phyloP scores from a whole-genome alignment of 179 eudicot species.

The Vitellaria paradoxa region DNA sequence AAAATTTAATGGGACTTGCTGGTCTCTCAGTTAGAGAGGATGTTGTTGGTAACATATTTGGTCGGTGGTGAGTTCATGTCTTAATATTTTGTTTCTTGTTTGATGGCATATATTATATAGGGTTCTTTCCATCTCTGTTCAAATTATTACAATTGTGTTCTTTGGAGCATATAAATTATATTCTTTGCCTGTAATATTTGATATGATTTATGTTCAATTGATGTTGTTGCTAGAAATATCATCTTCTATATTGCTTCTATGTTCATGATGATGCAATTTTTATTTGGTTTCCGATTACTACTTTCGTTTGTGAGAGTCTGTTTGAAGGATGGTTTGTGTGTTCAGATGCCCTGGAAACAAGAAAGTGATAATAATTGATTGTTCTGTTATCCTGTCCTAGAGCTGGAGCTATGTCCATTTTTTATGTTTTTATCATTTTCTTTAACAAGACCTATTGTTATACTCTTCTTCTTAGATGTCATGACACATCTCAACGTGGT shows the following conservation, averaged over 20 bases:
- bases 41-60: constrained; percentile 93
- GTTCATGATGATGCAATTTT: neutral
- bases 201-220: neutral
- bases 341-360: neutral
- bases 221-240: neutral
- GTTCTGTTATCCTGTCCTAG: neutral
- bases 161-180: neutral
- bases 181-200: neutral
- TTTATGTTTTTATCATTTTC: neutral
- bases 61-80: constrained; percentile 74
- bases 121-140: neutral
- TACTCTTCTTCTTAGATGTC: neutral
- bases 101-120: neutral
- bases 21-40: constrained; percentile 96
- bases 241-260: neutral
- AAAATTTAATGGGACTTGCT: constrained; percentile 74
- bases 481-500: neutral
- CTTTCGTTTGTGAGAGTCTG: neutral
- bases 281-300: neutral
- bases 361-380: neutral
- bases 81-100: neutral
- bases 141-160: neutral
- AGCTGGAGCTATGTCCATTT: neutral
- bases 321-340: neutral
- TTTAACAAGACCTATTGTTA: neutral